A percentile compares a stretch with the other conserved stretches of the same genome.
These are phyloP conservation scores for Suhomyces sp. DNA, from an alignment of 805 yeast genomes.

Conservation along the genomic window DNA sequence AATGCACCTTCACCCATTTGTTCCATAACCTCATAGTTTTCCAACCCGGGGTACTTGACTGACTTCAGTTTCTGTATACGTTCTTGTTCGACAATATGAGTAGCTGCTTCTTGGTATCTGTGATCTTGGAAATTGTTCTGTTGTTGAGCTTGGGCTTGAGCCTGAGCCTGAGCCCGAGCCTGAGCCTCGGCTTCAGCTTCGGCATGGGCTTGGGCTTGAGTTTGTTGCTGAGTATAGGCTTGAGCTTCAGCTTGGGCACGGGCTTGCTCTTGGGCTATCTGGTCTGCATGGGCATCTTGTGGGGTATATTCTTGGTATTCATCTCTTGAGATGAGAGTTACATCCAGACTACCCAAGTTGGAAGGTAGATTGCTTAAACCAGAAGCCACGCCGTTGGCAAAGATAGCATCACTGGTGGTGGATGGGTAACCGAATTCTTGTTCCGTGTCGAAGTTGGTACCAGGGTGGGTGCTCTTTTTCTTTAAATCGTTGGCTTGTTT, in stretches of 20 bases:
- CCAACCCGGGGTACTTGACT: constrained; percentile 36
- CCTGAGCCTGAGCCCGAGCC: constrained; percentile 1
- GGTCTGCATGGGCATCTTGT: constrained; percentile 1
- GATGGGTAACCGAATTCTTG: constrained; percentile 1
- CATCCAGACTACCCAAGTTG: constrained; percentile 1
- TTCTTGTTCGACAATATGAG: constrained; percentile 39
- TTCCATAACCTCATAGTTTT: constrained; percentile 44
- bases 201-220: background rate
- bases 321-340: background rate
- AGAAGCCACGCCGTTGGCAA: background rate
- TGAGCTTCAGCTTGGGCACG: constrained; percentile 1
- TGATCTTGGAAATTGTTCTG: constrained; percentile 4
- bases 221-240: background rate
- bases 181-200: constrained; percentile 2
- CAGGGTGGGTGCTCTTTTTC: constrained; percentile 7
- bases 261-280: background rate
- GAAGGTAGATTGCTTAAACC: constrained; percentile 3
- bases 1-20: constrained; percentile 83
- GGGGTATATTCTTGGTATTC: no score
- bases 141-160: constrained; percentile 5
- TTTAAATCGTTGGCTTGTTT: constrained; percentile 49
- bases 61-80: constrained; percentile 21
- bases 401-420: background rate
- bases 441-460: background rate
- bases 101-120: constrained; percentile 26